Evolutionary conservation across 768 basidiomycete species (phyloP).

Genomic region (Panellus pusillus): DNA sequence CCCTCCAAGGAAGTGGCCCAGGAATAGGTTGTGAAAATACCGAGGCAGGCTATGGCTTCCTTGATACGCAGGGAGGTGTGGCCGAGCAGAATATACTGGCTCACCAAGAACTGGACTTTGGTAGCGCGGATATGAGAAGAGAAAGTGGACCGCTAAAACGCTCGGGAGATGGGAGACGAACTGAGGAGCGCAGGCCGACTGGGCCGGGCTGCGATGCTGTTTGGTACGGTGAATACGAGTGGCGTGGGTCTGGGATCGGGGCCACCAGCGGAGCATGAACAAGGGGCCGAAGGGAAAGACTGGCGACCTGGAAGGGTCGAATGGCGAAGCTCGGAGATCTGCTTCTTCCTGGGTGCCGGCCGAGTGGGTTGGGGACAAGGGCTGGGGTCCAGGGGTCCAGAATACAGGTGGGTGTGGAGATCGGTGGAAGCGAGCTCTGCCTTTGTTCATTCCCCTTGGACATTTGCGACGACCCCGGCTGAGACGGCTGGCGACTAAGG

Average conservation of each 20-base stretch:
- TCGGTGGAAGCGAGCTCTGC: conserved; percentile 53
- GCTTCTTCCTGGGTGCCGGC: conserved; percentile 19
- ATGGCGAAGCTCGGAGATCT: conserved; percentile 21
- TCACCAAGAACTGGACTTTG: conserved; percentile 32
- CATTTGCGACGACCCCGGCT: conserved; percentile 24
- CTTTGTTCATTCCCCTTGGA: conserved; percentile 25
- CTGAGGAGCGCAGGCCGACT: conserved; percentile 1
- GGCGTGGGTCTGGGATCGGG: conserved; percentile 13
- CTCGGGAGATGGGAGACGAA: conserved; percentile 1
- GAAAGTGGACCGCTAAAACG: conserved; percentile 21
- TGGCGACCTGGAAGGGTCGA: conserved; percentile 16
- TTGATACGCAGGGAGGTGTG: conserved; percentile 24
- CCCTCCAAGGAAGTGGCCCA: conserved; percentile 32
- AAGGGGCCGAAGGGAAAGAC: conserved; percentile 16
- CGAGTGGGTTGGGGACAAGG: conserved; percentile 16
- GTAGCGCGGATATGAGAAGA: conserved; percentile 29
- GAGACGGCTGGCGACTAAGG: conserved; percentile 23
- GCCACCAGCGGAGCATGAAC: conserved; percentile 16
- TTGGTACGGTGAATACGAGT: conserved; percentile 15
- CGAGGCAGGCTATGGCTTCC: conserved; percentile 17
- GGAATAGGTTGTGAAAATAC: conserved; percentile 4
- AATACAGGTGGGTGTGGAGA: conserved; percentile 49
- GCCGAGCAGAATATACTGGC: conserved; percentile 31
- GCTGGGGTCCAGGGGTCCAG: conserved; percentile 34
- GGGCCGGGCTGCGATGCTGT: conserved; percentile 8